Evolutionary conservation across 345 rosid species (phyloP).

Genomic region (Leavenworthia alabamica): DNA sequence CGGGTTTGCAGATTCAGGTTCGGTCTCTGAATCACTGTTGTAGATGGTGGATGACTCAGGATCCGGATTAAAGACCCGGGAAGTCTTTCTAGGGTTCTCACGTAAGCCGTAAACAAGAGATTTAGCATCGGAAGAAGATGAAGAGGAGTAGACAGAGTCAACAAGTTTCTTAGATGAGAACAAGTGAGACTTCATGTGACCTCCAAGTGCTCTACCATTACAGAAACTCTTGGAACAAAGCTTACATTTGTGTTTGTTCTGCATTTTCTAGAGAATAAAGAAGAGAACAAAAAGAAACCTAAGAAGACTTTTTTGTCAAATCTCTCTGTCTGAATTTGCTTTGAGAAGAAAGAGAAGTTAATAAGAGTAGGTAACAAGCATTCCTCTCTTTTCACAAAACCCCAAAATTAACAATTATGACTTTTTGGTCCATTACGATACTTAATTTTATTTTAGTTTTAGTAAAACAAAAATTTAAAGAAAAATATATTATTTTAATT

Average conservation of each 20-base stretch:
- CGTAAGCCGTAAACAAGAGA: slow-evolving; percentile 43
- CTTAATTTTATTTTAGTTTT: slow-evolving; percentile 16
- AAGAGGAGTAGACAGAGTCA: slow-evolving; percentile 37
- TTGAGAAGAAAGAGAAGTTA: slow-evolving; percentile 46
- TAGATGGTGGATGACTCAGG: slow-evolving; percentile 40
- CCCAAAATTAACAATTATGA: slow-evolving; percentile 46
- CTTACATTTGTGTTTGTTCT: slow-evolving; percentile 67
- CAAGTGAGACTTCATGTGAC: slow-evolving; percentile 94
- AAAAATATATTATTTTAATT: slow-evolving; percentile 14
- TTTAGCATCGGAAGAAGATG: slow-evolving; percentile 50
- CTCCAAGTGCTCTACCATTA: slow-evolving; percentile 87
- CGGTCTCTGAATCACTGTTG: slow-evolving; percentile 68
- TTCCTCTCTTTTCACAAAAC: slow-evolving; percentile 65
- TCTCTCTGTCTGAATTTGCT: slow-evolving; percentile 19
- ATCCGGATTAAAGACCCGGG: slow-evolving; percentile 65
- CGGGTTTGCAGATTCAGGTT: slow-evolving; percentile 53
- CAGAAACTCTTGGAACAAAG: slow-evolving; percentile 70
- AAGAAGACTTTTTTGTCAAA: slow-evolving; percentile 23
- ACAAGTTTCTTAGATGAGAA: slow-evolving; percentile 36
- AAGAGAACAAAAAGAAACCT: slow-evolving; percentile 19
- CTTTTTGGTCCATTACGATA: slow-evolving; percentile 37
- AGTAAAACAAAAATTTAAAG: background rate
- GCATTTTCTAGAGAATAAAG: slow-evolving; percentile 37
- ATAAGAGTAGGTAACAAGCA: slow-evolving; percentile 99
- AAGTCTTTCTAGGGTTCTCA: slow-evolving; percentile 68